phyloP scores from a whole-genome alignment of 805 yeast species.

The Metschnikowia picachoensis region DNA sequence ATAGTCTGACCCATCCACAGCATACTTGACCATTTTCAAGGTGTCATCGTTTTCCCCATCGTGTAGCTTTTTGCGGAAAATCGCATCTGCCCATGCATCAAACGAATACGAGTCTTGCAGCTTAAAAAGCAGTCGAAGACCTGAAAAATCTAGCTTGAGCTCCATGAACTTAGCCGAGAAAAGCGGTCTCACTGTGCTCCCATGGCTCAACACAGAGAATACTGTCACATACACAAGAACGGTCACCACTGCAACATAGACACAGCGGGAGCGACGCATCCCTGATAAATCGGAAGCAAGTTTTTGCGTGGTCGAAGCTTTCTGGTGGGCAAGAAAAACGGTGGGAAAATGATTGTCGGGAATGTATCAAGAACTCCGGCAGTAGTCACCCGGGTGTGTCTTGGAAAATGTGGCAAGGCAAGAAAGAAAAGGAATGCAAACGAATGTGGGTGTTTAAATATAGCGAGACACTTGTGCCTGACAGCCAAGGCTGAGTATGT shows the following conservation, averaged over 20 bases:
- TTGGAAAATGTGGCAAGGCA: too few species aligned
- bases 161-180: neutral
- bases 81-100: conserved; percentile 10
- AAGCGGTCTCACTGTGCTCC: neutral
- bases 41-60: neutral
- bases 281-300: neutral
- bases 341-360: neutral
- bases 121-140: conserved; percentile 1
- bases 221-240: conserved; percentile 3
- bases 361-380: neutral
- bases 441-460: too few species aligned
- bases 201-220: conserved; percentile 1
- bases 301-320: neutral
- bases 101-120: conserved; percentile 5
- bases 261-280: conserved; percentile 12
- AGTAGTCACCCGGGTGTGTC: too few species aligned
- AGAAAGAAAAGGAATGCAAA: too few species aligned
- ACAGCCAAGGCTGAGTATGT: too few species aligned
- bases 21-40: conserved; percentile 2
- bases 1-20: neutral
- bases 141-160: conserved; percentile 3
- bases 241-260: conserved; percentile 1
- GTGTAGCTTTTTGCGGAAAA: conserved; percentile 4
- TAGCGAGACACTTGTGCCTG: too few species aligned
- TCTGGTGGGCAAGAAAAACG: neutral